Base-by-base conservation (phyloP, 2,329 filamentous ascomycete genomes). In the Blastomyces percursus region DNA sequence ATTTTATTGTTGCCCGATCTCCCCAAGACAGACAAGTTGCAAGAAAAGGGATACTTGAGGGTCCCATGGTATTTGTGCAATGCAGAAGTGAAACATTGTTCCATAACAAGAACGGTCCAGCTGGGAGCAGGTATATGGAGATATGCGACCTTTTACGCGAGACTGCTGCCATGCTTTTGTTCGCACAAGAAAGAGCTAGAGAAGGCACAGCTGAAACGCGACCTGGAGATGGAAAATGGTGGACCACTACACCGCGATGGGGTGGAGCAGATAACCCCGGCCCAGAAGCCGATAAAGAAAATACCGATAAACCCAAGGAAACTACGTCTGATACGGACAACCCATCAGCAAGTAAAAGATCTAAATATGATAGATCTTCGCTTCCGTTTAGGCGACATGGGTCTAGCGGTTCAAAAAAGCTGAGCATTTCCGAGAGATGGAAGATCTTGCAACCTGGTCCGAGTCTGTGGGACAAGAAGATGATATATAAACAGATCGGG, bases 131-230 rank as follows among this genome's bases (percentile, higher is more conserved):
- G 4, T 66, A 72, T 57, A 73, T 69, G 40, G 77, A 77, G 64
- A 70, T 77, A 19, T 77, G 85, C 59, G 84, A 86, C 68, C 66
- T 81, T 9, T 76, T 84, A 64, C 78, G 83, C 61, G 84, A 87
- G 67, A 72, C 85, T 3, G 83, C 82, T 5, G 80, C 78, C 1
- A 74, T 86, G 71, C 73, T 87, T 16, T 74, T 84, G 24, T 70
- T 85, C 1, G 84, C 84, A 1, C 83, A 86, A 70, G 83, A 86
- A 70, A 78, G 84, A 46, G 77, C 77, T n/a, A 77, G 84, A 60
- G 78, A 86, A 67, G 83, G 82, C 0, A 76, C 73, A 61, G 68
- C 68, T 1, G 81, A 84, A 66, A 69, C 72, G 58, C 77, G 73
- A 60, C 77, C 81, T 3, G 82, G 82, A 0, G 79, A 83, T 66